A percentile compares a stretch with the other conserved stretches of the same genome.
These are phyloP conservation scores for Pyrenophora tritici-repentis DNA, from an alignment of 2,329 filamentous ascomycete species.

Conservation along the genomic window DNA sequence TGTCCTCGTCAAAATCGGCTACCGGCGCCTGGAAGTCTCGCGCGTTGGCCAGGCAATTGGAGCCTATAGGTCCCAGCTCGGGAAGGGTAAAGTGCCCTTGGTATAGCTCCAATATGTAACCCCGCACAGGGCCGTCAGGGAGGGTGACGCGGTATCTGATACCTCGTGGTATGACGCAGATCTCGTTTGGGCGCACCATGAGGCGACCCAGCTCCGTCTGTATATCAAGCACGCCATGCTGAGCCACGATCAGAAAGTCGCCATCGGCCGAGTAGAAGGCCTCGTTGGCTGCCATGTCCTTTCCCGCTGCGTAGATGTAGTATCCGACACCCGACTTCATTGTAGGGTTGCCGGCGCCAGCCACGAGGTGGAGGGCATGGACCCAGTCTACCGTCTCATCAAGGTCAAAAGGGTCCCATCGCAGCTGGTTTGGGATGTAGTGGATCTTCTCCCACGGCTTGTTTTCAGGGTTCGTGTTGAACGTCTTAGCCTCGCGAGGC, in stretches of 20 bases:
- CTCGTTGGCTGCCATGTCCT: conserved; percentile 72
- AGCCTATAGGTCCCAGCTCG: conserved; percentile 69
- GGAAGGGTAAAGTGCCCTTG: conserved; percentile 68
- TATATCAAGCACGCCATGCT: conserved; percentile 68
- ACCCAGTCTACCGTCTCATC: conserved; percentile 72
- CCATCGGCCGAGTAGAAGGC: conserved; percentile 84
- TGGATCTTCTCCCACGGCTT: conserved; percentile 64
- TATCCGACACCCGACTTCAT: conserved; percentile 81
- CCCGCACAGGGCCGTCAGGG: conserved; percentile 64
- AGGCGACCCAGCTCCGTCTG: conserved; percentile 70
- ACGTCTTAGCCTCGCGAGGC: conserved; percentile 54
- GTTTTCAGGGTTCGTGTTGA: conserved; percentile 57
- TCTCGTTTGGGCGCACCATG: conserved; percentile 69
- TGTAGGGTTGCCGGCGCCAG: conserved; percentile 78
- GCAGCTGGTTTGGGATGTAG: conserved; percentile 79
- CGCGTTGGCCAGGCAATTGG: conserved; percentile 67
- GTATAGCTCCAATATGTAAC: conserved; percentile 71
- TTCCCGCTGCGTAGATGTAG: conserved; percentile 78
- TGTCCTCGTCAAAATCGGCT: conserved; percentile 62
- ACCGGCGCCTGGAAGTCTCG: conserved; percentile 69
- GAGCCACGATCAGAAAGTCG: conserved; percentile 68
- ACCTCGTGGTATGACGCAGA: conserved; percentile 69
- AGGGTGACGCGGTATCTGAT: conserved; percentile 66
- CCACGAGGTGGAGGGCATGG: conserved; percentile 71
- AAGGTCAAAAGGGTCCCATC: conserved; percentile 79